Conservation (phyloP, 1,139 yeast genomes). For the Suhomyces panamericanus region DNA sequence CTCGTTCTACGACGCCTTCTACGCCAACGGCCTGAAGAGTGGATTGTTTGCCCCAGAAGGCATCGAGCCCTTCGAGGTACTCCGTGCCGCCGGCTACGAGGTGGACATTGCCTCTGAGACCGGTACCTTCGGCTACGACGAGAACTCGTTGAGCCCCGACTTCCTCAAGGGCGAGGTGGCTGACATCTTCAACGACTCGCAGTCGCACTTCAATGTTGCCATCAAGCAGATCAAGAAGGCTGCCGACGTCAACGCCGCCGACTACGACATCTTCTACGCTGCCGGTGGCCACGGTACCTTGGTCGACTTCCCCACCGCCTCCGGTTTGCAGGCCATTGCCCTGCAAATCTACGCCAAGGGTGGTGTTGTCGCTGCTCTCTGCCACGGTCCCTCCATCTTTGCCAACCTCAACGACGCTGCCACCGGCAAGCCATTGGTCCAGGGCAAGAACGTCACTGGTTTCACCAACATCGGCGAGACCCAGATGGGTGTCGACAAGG, state of each 20-base stretch:
- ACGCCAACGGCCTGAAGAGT: conserved; percentile 21
- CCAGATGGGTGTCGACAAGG: conserved; percentile 11
- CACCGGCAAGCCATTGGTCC: conserved; percentile 19
- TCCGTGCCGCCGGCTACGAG: conserved; percentile 17
- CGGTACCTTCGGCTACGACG: conserved; percentile 25
- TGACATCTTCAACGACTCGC: conserved; percentile 14
- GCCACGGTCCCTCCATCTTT: conserved; percentile 25
- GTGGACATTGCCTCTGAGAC: conserved; percentile 26
- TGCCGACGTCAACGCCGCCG: conserved; percentile 17
- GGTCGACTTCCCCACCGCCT: conserved; percentile 24
- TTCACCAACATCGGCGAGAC: conserved; percentile 24
- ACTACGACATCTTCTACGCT: conserved; percentile 24
- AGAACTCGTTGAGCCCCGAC: conserved; percentile 18
- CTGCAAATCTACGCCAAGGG: conserved; percentile 17
- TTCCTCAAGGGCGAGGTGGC: conserved; percentile 18
- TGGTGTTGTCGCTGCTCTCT: conserved; percentile 25
- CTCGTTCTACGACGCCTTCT: conserved; percentile 21
- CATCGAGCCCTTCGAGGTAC: conserved; percentile 21
- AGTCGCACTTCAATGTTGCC: conserved; percentile 18
- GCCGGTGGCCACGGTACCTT: conserved; percentile 26
- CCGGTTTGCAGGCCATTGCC: conserved; percentile 19
- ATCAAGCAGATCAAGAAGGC: conserved; percentile 19
- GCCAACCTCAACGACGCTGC: conserved; percentile 16
- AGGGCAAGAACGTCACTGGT: conserved; percentile 23
- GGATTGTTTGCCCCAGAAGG: conserved; percentile 24